Base-by-base conservation (phyloP, 257 asterid genomes). In the Solanum habrochaites region DNA sequence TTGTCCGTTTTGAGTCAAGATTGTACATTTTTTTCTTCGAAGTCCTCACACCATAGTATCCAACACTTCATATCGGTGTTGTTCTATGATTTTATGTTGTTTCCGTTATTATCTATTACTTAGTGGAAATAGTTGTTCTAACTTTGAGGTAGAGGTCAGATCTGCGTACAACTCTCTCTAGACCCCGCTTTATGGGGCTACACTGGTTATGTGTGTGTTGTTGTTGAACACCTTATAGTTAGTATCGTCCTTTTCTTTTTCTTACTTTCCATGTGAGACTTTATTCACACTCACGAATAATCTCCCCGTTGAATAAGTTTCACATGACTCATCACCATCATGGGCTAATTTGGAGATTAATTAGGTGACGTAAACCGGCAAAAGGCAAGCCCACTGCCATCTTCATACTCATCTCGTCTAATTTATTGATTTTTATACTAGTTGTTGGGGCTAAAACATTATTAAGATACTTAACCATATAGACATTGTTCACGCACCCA, bases 91-190 rank as follows among this genome's bases (percentile, higher is more conserved):
- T 43, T 13, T 43, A 3, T 43, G 49, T 43, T 43, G 15, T 11
- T 43, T 43, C 5, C 49, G 1, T 45, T 37, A 37, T 45, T 45
- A 1, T 12, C 15, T 13, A 13, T 45, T 45, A 45, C 15, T 45
- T 45, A 47, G 13, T 13, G 0, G 0, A 47, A 5, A 47, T 2
- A 47, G 7, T 13, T 13, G 1, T 14, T 47, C 20, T 47, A 47
- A 4, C 56, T 4, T 0, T 47, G 18, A 47, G 56, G 7, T 14
- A 13, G 7, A 14, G 7, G 1, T 47, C 20, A 47, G 18, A 6
- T 1, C 0, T 14, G 56, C 0, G 7, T 4, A 5, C 1, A 47
- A 47, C 3, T 7, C 3, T 47, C 6, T 2, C 3, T 6, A 1
- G 0, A 47, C 6, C 56, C 2, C 16, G 14, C 56, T 47, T 47